These are phyloP conservation scores for Sporothrix brasiliensis DNA, from an alignment of 2,329 filamentous ascomycete genomes.

Conservation along the genomic window DNA sequence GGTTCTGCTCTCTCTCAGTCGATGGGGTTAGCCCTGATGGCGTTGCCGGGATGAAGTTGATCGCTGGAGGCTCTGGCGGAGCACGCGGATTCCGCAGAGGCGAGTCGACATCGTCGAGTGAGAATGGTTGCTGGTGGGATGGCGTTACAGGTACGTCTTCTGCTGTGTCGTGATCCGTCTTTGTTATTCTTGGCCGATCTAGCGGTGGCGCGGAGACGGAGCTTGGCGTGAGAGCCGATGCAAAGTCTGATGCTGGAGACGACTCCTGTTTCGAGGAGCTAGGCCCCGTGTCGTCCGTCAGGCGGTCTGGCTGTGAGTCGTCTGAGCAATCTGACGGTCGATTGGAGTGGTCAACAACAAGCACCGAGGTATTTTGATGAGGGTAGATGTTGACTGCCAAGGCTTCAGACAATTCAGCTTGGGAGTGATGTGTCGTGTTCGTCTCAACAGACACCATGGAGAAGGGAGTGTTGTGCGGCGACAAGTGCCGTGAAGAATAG, in stretches of 20 bases:
- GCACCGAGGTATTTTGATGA: conserved; percentile 66
- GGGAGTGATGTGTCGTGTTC: conserved; percentile 54
- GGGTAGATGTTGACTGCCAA: conserved; percentile 64
- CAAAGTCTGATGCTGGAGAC: conserved; percentile 38
- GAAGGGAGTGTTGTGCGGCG: conserved; percentile 63
- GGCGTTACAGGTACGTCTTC: conserved; percentile 52
- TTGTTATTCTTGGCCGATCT: not conserved
- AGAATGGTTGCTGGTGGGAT: conserved; percentile 54
- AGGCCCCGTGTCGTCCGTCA: conserved; percentile 29
- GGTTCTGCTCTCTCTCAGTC: conserved; percentile 54
- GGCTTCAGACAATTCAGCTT: conserved; percentile 64
- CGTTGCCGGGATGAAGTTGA: conserved; percentile 66
- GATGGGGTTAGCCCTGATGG: conserved; percentile 62
- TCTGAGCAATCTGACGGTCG: conserved; percentile 53
- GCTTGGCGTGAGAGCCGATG: conserved; percentile 5
- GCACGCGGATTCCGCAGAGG: conserved; percentile 64
- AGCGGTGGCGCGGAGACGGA: not conserved
- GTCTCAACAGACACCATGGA: conserved; percentile 64
- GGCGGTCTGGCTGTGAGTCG: conserved; percentile 35
- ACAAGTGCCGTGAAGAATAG: conserved; percentile 56
- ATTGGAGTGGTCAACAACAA: conserved; percentile 61
- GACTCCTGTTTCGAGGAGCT: conserved; percentile 26
- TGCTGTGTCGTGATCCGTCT: conserved; percentile 44
- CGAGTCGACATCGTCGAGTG: conserved; percentile 61
- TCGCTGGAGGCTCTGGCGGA: conserved; percentile 57